Conservation (phyloP, 2,329 filamentous ascomycete genomes). For the Colletotrichum cordylinicola region DNA sequence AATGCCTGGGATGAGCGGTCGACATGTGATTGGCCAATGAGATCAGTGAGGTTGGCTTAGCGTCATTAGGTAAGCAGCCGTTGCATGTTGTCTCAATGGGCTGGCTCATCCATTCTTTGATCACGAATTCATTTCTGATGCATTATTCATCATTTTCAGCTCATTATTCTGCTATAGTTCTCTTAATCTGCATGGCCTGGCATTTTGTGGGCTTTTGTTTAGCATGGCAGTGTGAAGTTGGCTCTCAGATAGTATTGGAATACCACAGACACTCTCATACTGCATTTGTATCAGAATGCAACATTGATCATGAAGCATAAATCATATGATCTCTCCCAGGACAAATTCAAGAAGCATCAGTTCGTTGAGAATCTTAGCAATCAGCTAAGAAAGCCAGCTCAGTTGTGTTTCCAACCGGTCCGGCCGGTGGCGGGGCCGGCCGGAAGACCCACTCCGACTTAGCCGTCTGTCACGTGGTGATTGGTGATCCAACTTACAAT, state of each 20-base stretch:
- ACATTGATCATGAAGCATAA: background rate
- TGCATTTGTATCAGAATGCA: background rate
- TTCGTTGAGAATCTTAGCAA: background rate
- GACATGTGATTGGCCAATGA: conserved; percentile 15
- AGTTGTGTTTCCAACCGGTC: background rate
- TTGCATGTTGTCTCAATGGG: background rate
- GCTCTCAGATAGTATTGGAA: background rate
- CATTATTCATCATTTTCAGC: background rate
- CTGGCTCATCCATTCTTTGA: background rate
- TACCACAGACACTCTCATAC: background rate
- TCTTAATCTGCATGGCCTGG: background rate
- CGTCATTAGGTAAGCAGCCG: background rate
- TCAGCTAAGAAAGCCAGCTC: background rate
- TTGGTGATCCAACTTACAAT: background rate
- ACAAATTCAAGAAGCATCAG: background rate
- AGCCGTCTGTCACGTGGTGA: background rate
- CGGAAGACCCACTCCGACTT: background rate
- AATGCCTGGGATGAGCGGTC: background rate
- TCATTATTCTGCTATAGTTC: background rate
- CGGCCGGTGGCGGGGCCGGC: background rate
- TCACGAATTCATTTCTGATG: background rate
- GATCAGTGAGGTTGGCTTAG: background rate
- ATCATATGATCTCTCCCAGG: background rate
- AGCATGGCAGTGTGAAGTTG: background rate
- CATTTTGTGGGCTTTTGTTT: background rate